Percentiles rank a stretch among this genome's conserved stretches.
Evolutionary conservation across 2,329 filamentous ascomycete species (phyloP).

Genomic region (Aulographum hederae): DNA sequence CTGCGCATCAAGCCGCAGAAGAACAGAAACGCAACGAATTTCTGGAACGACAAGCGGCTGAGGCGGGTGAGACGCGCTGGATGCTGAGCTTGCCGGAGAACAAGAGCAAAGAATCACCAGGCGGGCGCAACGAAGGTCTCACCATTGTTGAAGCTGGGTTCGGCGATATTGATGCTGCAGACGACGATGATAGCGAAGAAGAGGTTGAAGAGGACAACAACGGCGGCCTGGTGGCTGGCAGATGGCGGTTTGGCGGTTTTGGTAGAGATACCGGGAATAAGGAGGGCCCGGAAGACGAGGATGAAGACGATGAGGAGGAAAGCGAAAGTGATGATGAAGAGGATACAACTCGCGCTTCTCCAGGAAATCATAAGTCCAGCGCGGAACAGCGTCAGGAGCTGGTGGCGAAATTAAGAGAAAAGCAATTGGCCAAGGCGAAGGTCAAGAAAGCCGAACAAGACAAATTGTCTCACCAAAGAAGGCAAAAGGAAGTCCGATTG

Average conservation of each 20-base stretch:
- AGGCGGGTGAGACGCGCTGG: slow-evolving; percentile 57
- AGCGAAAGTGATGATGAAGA: too few species aligned
- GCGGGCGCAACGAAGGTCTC: slow-evolving; percentile 19
- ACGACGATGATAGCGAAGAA: slow-evolving; percentile 16
- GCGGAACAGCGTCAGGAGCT: too few species aligned
- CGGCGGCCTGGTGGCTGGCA: slow-evolving; percentile 16
- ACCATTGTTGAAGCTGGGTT: slow-evolving; percentile 43
- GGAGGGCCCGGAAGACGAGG: not conserved
- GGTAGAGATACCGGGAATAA: too few species aligned
- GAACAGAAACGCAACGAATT: slow-evolving; percentile 42
- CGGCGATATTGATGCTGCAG: slow-evolving; percentile 26
- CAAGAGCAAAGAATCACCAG: too few species aligned
- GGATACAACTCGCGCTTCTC: too few species aligned
- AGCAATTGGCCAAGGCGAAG: too few species aligned
- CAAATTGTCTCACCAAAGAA: too few species aligned
- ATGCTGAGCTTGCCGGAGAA: slow-evolving; percentile 42
- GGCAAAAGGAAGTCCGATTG: too few species aligned
- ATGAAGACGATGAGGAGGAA: too few species aligned
- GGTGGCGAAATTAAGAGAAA: too few species aligned
- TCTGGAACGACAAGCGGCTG: slow-evolving; percentile 41
- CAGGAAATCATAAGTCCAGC: too few species aligned
- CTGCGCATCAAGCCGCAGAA: slow-evolving; percentile 46
- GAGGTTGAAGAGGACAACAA: slow-evolving; percentile 11
- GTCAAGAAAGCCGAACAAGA: too few species aligned
- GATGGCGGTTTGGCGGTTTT: slow-evolving; percentile 33